These are phyloP conservation scores for Hanseniaspora sp. DNA, from an alignment of 1,139 yeast species.

Conservation along the genomic window DNA sequence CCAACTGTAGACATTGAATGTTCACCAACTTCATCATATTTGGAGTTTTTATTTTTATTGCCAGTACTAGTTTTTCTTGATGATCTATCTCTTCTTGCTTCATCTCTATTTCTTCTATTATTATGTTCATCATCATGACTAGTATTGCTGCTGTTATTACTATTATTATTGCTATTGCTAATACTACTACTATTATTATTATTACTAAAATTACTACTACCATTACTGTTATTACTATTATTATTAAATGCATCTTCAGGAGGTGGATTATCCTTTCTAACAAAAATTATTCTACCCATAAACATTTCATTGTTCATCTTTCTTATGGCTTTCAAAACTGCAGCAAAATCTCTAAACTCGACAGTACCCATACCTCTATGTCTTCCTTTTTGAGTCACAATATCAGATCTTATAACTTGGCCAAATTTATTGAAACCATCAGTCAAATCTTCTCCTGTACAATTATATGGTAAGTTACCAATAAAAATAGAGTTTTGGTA, in stretches of 20 bases:
- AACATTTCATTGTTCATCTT: conserved; percentile 57
- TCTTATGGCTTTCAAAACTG: conserved; percentile 65
- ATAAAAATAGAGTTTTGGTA: conserved; percentile 60
- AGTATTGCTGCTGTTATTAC: conserved; percentile 18
- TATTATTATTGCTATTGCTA: conserved; percentile 2
- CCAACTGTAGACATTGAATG: conserved; percentile 30
- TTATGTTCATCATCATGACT: conserved; percentile 21
- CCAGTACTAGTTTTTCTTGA: conserved; percentile 20
- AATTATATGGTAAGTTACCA: conserved; percentile 61
- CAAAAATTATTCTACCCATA: conserved; percentile 74
- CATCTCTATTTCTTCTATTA: conserved; percentile 15
- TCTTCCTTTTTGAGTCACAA: conserved; percentile 71
- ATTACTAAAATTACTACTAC: background rate
- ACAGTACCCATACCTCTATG: conserved; percentile 92
- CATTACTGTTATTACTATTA: conserved; percentile 10
- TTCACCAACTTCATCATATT: conserved; percentile 13
- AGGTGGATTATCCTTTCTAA: conserved; percentile 81
- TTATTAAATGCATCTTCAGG: conserved; percentile 33
- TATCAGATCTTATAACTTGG: conserved; percentile 72
- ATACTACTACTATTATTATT: background rate
- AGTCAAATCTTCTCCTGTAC: conserved; percentile 49
- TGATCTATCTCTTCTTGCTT: conserved; percentile 3
- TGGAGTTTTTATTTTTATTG: background rate
- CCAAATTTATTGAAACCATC: conserved; percentile 54
- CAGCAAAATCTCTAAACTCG: conserved; percentile 59